phyloP scores from a whole-genome alignment of 257 asterid genomes.

The Cynanchum wilfordii region DNA sequence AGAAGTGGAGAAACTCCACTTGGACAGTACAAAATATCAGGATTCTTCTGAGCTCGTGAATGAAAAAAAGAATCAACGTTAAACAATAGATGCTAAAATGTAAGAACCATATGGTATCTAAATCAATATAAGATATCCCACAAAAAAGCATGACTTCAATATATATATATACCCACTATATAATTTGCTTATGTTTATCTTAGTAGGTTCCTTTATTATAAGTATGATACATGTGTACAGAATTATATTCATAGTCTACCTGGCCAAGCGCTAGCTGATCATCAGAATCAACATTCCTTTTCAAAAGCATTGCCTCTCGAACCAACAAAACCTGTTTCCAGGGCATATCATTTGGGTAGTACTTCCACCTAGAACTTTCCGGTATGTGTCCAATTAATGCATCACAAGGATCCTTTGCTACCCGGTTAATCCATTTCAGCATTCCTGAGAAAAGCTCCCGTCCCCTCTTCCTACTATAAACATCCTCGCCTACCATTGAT shows the following conservation, averaged over 20 bases:
- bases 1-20: not conserved
- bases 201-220: not conserved
- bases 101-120: not conserved
- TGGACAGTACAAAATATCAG: not conserved
- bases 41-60: not conserved
- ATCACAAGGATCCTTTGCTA: slow-evolving; percentile 66
- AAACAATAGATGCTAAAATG: not conserved
- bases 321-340: slow-evolving; percentile 71
- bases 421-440: slow-evolving; percentile 56
- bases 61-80: not conserved
- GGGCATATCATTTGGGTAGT: slow-evolving; percentile 38
- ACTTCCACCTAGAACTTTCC: slow-evolving; percentile 61
- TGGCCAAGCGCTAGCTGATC: slow-evolving; percentile 42
- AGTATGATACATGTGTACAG: not conserved
- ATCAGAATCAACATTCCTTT: slow-evolving; percentile 37
- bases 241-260: slow-evolving; percentile 21
- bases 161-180: not conserved
- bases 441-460: slow-evolving; percentile 29
- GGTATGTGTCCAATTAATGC: slow-evolving; percentile 48
- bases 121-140: not conserved
- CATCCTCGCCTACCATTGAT: slow-evolving; percentile 11
- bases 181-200: not conserved
- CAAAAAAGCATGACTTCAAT: not conserved
- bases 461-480: slow-evolving; percentile 48
- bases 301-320: slow-evolving; percentile 51